Conservation (phyloP, 2,329 filamentous ascomycete species). For the Verticillium albo-atrum region DNA sequence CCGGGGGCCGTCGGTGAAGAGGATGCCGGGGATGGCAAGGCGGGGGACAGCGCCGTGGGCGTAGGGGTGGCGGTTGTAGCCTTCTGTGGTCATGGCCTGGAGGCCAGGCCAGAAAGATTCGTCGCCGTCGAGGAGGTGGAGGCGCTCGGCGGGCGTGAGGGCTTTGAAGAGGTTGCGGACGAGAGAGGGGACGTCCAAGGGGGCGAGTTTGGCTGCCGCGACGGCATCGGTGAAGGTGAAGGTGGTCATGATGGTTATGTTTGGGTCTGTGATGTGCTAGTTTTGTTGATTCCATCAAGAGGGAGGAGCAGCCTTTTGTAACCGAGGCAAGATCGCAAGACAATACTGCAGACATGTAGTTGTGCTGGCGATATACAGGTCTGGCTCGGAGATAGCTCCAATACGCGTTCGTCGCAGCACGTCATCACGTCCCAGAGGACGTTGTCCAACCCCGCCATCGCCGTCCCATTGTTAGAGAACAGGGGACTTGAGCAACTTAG, state of each 20-base stretch:
- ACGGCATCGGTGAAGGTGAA: background rate
- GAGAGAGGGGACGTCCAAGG: background rate
- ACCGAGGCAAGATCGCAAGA: too few species aligned
- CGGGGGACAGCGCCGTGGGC: conserved; percentile 9
- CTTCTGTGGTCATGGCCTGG: background rate
- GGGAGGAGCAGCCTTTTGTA: too few species aligned
- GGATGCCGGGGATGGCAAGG: conserved; percentile 11
- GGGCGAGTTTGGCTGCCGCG: background rate
- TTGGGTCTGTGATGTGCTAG: too few species aligned
- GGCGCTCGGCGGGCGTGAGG: background rate
- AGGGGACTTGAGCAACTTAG: too few species aligned
- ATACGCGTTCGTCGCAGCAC: too few species aligned
- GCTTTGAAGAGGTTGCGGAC: background rate
- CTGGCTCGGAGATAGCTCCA: too few species aligned
- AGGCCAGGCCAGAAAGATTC: background rate
- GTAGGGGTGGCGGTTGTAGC: background rate
- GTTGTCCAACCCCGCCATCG: too few species aligned
- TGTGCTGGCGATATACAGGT: too few species aligned
- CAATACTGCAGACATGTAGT: too few species aligned
- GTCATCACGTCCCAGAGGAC: too few species aligned
- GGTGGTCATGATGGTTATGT: background rate
- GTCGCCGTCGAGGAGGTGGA: background rate
- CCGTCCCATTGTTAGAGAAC: too few species aligned
- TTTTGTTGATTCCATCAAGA: too few species aligned
- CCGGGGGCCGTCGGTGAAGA: conserved; percentile 13